These are phyloP conservation scores for Pestalotiopsis sp. DNA, from an alignment of 2,329 filamentous ascomycete genomes.

Conservation along the genomic window DNA sequence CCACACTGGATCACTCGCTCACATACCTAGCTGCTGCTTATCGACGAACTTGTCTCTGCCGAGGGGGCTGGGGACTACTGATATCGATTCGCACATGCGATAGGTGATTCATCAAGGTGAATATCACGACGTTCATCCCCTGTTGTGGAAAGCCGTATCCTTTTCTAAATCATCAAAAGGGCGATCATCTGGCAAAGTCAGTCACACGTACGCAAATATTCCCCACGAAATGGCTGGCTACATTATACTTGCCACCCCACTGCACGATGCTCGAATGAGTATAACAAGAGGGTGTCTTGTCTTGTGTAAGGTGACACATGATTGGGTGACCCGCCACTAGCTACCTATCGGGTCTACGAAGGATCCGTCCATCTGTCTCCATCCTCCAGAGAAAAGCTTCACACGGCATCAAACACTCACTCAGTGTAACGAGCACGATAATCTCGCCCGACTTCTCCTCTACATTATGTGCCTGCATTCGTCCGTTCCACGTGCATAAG, in stretches of 20 bases:
- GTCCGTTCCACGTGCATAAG: background rate
- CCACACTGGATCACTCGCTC: background rate
- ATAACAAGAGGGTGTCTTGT: background rate
- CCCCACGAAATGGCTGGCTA: background rate
- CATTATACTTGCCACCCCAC: background rate
- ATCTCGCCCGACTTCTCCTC: background rate
- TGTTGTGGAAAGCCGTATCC: background rate
- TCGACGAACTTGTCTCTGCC: background rate
- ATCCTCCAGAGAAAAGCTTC: background rate
- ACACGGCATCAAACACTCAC: background rate
- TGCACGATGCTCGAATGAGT: background rate
- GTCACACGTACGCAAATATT: background rate
- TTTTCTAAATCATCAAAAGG: background rate
- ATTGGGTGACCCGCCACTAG: background rate
- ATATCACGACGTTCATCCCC: background rate
- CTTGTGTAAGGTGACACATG: background rate
- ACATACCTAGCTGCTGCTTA: background rate
- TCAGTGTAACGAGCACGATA: background rate
- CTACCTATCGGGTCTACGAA: background rate
- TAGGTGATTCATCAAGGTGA: background rate
- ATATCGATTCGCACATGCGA: background rate
- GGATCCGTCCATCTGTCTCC: background rate
- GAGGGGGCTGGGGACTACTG: background rate
- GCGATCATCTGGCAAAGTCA: background rate
- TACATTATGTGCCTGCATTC: background rate